phyloP scores from a whole-genome alignment of 2,329 filamentous ascomycete species.

The Colletotrichum sojae region DNA sequence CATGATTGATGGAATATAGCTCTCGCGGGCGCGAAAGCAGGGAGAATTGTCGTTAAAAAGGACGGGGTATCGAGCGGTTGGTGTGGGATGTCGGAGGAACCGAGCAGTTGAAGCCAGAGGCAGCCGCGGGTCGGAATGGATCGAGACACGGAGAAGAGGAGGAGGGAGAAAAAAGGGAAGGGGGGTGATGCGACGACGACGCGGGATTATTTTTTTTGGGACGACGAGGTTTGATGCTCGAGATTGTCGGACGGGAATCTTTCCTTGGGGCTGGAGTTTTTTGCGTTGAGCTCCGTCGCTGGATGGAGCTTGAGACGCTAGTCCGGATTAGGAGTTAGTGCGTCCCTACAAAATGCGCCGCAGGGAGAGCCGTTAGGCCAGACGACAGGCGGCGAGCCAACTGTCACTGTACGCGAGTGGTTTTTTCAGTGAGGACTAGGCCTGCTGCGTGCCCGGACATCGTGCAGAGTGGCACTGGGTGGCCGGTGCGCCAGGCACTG shows the following conservation, averaged over 20 bases:
- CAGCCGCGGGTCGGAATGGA: slow-evolving; percentile 38
- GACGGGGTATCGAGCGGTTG: not conserved
- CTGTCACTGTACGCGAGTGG: not conserved
- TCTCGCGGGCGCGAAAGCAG: slow-evolving; percentile 37
- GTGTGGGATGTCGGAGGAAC: slow-evolving; percentile 9
- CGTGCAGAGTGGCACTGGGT: too few relatives aligned
- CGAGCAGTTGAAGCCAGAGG: slow-evolving; percentile 35
- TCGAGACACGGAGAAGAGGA: slow-evolving; percentile 42
- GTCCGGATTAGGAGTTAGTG: slow-evolving; percentile 47
- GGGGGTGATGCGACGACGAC: slow-evolving; percentile 44
- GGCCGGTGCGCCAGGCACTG: too few relatives aligned
- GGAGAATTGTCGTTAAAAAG: slow-evolving; percentile 10
- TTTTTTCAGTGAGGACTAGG: too few relatives aligned
- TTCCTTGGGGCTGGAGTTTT: slow-evolving; percentile 58
- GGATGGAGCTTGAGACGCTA: slow-evolving; percentile 51
- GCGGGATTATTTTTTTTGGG: slow-evolving; percentile 51
- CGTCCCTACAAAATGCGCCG: slow-evolving; percentile 42
- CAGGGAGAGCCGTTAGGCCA: slow-evolving; percentile 35
- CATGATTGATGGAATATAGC: slow-evolving; percentile 59
- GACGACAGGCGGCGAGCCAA: not conserved
- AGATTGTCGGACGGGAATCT: slow-evolving; percentile 49
- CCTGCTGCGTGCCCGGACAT: too few relatives aligned
- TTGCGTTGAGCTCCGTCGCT: slow-evolving; percentile 58
- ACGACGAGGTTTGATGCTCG: slow-evolving; percentile 46
- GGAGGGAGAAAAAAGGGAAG: slow-evolving; percentile 14